Base-by-base conservation (phyloP, 1,139 yeast species). In the Taphrina pruni region DNA sequence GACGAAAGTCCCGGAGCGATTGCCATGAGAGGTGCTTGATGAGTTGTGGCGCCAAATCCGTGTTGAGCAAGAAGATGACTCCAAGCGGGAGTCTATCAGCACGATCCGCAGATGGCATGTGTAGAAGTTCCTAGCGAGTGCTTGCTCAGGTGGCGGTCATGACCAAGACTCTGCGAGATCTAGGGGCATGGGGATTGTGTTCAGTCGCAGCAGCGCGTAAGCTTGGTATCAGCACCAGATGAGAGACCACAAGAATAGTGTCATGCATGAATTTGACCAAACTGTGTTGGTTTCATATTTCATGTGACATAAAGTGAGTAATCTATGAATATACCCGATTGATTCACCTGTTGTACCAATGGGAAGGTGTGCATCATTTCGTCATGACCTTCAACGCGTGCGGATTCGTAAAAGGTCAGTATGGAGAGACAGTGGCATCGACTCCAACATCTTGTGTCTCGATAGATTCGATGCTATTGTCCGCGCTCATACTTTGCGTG, bases 21-120 rank as follows among this genome's bases (percentile, higher is more conserved):
- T 7, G 11, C 17, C 50, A 50, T 7, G 48, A 14, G 11, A 56
- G 46, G 50, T 39, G 17, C 7, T 12, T 12, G 46, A 56, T 56
- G 50, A 56, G 60, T 4, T 21, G 50, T 20, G 60, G 60, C 50
- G 50, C 50, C 20, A 38, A 35, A 39, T 56, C 60, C 11, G 50
- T 39, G 20, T 38, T 38, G 50, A 39, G 36, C 60, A 56, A 50
- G 21, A 56, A 39, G 8, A 41, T 54, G 20, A 54, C 21, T 14
- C 58, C 58, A 39, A 51, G 11, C 21, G 58, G 35, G 3, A 4
- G 20, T 5, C 17, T n/a, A 12, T 45, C 20, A 39, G 6, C 32
- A 4, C 32, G 4, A 26, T 26, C 32, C 4, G 32, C 32, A 26
- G 32, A 26, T 26, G 32, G 32, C 32, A 26, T 26, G 32, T 26